These are phyloP conservation scores for Pseudogymnoascus sp. DNA, from an alignment of 2,329 filamentous ascomycete genomes.

Conservation along the genomic window DNA sequence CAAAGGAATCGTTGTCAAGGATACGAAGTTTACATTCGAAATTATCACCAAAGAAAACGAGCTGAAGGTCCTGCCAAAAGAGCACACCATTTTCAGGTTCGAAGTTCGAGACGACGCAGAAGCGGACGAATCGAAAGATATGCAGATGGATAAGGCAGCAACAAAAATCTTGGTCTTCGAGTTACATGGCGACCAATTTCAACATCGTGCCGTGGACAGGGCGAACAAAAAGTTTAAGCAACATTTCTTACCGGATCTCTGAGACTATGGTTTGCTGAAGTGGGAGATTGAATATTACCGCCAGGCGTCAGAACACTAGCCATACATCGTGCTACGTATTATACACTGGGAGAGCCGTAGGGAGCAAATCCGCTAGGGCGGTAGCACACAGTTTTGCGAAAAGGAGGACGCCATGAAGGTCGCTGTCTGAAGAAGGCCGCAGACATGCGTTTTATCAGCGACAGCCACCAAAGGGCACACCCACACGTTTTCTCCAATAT, in stretches of 20 bases:
- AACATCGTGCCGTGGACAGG: constrained; percentile 71
- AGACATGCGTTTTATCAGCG: background rate
- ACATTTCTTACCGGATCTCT: constrained; percentile 69
- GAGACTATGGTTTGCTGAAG: constrained; percentile 27
- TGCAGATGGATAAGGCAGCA: constrained; percentile 17
- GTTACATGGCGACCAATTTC: constrained; percentile 78
- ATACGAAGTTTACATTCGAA: constrained; percentile 80
- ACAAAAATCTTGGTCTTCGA: constrained; percentile 62
- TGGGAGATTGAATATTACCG: background rate
- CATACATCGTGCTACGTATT: background rate
- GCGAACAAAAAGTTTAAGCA: constrained; percentile 88
- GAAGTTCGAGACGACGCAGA: constrained; percentile 38
- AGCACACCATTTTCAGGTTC: constrained; percentile 77
- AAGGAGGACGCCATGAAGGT: background rate
- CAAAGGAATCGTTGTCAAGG: constrained; percentile 78
- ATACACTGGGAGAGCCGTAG: background rate
- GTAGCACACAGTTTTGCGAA: background rate
- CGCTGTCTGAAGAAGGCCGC: background rate
- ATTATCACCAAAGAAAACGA: constrained; percentile 64
- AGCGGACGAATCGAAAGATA: constrained; percentile 18
- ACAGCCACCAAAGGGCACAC: no score
- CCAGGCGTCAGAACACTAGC: background rate
- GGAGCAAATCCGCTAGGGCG: background rate
- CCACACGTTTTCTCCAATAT: no score
- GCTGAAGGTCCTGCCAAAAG: constrained; percentile 79